Percentiles rank a stretch among this genome's conserved stretches.
Conservation (phyloP, 352 stramenopile species). For the Phytophthora tubulina region DNA sequence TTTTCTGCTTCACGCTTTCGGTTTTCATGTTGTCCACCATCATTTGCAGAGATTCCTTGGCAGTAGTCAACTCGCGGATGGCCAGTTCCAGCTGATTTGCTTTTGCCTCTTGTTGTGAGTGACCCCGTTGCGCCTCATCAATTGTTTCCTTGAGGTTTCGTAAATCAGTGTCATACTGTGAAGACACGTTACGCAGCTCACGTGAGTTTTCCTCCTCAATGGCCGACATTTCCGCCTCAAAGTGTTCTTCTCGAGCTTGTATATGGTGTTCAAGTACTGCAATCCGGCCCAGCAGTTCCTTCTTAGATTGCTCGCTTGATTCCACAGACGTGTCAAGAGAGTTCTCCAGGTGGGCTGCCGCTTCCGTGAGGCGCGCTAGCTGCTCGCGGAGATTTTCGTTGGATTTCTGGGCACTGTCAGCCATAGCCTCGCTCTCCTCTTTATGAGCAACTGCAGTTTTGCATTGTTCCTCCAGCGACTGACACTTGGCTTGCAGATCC, state of each 20-base stretch:
- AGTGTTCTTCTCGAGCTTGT: constrained; percentile 33
- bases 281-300: constrained; percentile 45
- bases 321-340: constrained; percentile 46
- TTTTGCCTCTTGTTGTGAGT: constrained; percentile 24
- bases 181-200: constrained; percentile 37
- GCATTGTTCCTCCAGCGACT: constrained; percentile 44
- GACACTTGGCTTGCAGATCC: constrained; percentile 46
- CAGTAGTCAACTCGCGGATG: constrained; percentile 28
- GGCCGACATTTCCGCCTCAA: constrained; percentile 35
- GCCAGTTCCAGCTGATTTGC: constrained; percentile 23
- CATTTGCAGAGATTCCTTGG: constrained; percentile 44
- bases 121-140: constrained; percentile 16
- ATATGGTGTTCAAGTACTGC: constrained; percentile 45
- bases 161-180: constrained; percentile 44
- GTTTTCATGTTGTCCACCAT: constrained; percentile 43
- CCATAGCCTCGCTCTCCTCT: constrained; percentile 21
- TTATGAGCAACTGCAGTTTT: constrained; percentile 27
- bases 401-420: constrained; percentile 19
- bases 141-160: constrained; percentile 41
- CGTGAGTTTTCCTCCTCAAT: constrained; percentile 31
- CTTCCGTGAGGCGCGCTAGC: constrained; percentile 29
- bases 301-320: constrained; percentile 39
- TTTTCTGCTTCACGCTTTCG: constrained; percentile 56
- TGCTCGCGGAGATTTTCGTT: constrained; percentile 40
- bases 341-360: constrained; percentile 34